These are phyloP conservation scores for Stephania cephalantha DNA, from an alignment of 164 flowering plant genomes.

Conservation along the genomic window DNA sequence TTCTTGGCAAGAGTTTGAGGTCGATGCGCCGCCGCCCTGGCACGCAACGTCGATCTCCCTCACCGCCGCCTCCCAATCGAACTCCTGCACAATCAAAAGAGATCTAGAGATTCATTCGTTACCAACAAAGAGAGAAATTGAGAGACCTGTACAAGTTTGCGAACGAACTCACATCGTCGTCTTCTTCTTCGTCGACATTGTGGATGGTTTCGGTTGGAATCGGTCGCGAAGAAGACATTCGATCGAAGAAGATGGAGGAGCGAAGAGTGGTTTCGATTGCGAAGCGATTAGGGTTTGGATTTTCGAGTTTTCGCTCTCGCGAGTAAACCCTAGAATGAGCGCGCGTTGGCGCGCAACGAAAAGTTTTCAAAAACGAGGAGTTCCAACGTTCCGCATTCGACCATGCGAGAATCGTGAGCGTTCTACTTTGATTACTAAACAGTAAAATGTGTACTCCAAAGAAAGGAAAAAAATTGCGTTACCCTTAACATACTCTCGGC, in stretches of 20 bases:
- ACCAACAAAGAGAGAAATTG: background rate
- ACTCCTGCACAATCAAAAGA: constrained; percentile 34
- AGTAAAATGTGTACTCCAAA: no score
- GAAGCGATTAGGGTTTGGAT: background rate
- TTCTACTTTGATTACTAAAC: no score
- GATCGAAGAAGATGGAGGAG: background rate
- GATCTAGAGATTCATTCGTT: background rate
- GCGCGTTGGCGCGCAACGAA: background rate
- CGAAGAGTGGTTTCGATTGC: no score
- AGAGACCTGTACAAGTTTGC: no score
- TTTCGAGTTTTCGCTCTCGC: background rate
- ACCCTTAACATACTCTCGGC: no score
- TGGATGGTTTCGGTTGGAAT: constrained; percentile 25
- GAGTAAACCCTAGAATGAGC: background rate
- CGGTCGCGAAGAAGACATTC: constrained; percentile 6
- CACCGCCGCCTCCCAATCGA: constrained; percentile 94
- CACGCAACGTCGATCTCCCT: constrained; percentile 74
- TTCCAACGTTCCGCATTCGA: no score
- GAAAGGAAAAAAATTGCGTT: no score
- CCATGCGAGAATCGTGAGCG: no score
- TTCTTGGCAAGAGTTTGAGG: constrained; percentile 18
- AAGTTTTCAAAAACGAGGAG: background rate
- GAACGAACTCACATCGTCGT: constrained; percentile 35
- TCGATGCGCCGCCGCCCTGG: constrained; percentile 10
- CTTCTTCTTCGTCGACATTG: constrained; percentile 9